phyloP scores from a whole-genome alignment of 1,284 basidiomycete species.

The Caloboletus inedulis region DNA sequence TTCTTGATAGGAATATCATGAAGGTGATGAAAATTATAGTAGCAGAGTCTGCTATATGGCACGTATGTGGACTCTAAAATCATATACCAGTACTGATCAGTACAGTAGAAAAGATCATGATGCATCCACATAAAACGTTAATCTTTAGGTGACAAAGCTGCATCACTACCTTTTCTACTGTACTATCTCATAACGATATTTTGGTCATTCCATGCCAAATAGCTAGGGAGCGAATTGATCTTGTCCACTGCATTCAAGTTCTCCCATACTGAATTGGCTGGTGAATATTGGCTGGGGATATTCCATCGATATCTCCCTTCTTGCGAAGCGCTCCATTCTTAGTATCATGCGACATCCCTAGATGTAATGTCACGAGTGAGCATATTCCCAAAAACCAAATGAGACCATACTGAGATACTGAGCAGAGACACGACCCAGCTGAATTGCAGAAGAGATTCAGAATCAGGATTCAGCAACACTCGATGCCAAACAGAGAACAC shows the following conservation, averaged over 20 bases:
- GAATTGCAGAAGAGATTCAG: not conserved
- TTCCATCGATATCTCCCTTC: not conserved
- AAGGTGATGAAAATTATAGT: not conserved
- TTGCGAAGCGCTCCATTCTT: constrained; percentile 24
- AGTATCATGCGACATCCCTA: constrained; percentile 24
- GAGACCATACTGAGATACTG: constrained; percentile 17
- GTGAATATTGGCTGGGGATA: constrained; percentile 5
- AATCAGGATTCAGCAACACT: constrained; percentile 8
- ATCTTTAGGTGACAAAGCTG: too few relatives aligned
- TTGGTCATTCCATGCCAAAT: not conserved
- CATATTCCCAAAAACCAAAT: not conserved
- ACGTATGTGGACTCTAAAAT: not conserved
- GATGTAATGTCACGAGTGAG: not conserved
- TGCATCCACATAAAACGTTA: too few relatives aligned
- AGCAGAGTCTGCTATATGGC: not conserved
- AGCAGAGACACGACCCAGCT: constrained; percentile 18
- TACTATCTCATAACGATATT: too few relatives aligned
- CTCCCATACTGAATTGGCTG: constrained; percentile 5
- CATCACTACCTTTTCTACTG: too few relatives aligned
- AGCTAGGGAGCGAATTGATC: not conserved
- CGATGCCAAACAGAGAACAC: constrained; percentile 1
- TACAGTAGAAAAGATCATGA: too few relatives aligned
- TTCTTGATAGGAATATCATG: not conserved
- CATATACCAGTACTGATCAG: not conserved
- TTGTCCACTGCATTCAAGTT: not conserved